A percentile compares a stretch with the other conserved stretches of the same genome.
These are phyloP conservation scores for Wickerhamomyces bovis DNA, from an alignment of 805 yeast species.

Conservation along the genomic window DNA sequence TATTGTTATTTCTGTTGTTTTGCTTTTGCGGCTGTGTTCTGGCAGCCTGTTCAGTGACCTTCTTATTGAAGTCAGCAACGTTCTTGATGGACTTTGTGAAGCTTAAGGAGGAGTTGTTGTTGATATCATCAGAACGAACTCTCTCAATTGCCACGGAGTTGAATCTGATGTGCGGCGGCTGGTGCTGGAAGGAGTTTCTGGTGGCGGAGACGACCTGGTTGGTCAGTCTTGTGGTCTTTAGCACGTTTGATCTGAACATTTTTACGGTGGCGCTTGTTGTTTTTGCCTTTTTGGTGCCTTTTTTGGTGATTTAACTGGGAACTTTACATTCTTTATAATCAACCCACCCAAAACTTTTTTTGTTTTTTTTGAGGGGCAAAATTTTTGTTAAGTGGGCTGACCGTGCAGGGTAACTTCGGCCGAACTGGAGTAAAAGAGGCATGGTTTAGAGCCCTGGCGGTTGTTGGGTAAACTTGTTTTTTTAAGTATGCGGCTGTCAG, in stretches of 20 bases:
- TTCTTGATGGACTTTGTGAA: slow-evolving; percentile 26
- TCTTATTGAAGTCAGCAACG: slow-evolving; percentile 21
- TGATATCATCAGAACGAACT: slow-evolving; percentile 14
- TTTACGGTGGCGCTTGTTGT: not conserved
- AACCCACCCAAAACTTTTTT: not conserved
- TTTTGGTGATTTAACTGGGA: no score
- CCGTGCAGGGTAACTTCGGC: not conserved
- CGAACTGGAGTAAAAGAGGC: not conserved
- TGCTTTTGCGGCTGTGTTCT: not conserved
- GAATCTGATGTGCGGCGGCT: slow-evolving; percentile 25
- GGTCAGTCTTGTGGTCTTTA: slow-evolving; percentile 31
- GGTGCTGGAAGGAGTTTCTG: slow-evolving; percentile 32
- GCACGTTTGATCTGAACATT: slow-evolving; percentile 24
- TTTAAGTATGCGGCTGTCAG: not conserved
- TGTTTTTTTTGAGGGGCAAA: not conserved
- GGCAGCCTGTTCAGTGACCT: not conserved
- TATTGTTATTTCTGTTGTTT: not conserved
- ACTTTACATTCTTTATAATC: not conserved
- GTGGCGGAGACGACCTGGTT: slow-evolving; percentile 34
- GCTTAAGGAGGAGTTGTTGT: slow-evolving; percentile 16
- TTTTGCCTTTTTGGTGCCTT: not conserved
- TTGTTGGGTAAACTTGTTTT: no score
- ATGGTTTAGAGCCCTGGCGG: not conserved
- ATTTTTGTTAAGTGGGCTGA: not conserved
- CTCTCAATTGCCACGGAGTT: slow-evolving; percentile 31